Conservation (phyloP, 148 eudicot species). For the Drosera capensis region DNA sequence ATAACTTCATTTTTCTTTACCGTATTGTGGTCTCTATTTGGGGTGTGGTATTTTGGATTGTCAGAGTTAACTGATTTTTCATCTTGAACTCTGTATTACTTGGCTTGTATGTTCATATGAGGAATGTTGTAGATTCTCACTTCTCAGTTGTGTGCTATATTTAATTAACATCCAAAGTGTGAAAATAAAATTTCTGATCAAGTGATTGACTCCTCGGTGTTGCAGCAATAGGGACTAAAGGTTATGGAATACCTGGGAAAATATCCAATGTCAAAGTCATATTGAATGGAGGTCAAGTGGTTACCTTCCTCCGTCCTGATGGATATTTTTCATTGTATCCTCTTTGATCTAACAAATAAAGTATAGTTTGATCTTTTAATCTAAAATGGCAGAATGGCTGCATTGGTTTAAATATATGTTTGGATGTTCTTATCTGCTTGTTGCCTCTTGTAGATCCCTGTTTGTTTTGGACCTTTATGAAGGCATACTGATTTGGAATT, state of each 20-base stretch:
- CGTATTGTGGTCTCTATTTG: too few species aligned
- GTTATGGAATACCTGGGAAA: constrained; percentile 52
- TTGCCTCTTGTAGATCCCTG: too few species aligned
- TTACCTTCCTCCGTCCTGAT: constrained; percentile 79
- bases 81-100: too few species aligned
- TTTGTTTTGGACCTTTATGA: too few species aligned
- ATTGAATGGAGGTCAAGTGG: constrained; percentile 79
- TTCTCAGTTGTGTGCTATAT: too few species aligned
- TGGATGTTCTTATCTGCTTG: too few species aligned
- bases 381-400: background rate
- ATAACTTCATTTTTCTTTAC: too few species aligned
- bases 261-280: constrained; percentile 58
- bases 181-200: background rate
- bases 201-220: constrained; percentile 8
- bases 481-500: too few species aligned
- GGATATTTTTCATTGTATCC: constrained; percentile 99
- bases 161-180: too few species aligned
- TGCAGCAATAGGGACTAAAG: constrained; percentile 35
- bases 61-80: too few species aligned
- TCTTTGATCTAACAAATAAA: constrained; percentile 6
- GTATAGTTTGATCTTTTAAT: background rate
- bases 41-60: too few species aligned
- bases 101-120: background rate
- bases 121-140: too few species aligned
- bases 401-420: background rate